Conservation (phyloP, 2,329 filamentous ascomycete genomes). For the Phaeoacremonium minimum region DNA sequence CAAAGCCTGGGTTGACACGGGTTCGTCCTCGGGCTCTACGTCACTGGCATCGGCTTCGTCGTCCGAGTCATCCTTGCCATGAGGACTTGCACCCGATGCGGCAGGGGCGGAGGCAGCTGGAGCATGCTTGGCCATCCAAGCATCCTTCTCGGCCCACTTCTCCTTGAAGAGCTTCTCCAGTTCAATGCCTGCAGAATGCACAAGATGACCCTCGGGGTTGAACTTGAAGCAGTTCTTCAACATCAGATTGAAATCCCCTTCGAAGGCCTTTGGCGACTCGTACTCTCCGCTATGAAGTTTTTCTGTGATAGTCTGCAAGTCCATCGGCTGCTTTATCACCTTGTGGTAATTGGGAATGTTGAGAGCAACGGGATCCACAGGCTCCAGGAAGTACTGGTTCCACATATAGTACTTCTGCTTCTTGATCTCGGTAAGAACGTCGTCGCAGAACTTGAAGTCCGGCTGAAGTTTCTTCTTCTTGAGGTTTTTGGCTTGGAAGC, state of each 20-base stretch:
- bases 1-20: constrained; percentile 37
- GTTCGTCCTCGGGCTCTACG: constrained; percentile 53
- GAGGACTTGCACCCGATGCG: constrained; percentile 55
- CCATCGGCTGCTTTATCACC: constrained; percentile 96
- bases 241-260: constrained; percentile 76
- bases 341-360: constrained; percentile 92
- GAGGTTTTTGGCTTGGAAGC: constrained; percentile 76
- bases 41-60: constrained; percentile 69
- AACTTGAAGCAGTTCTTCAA: constrained; percentile 90
- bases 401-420: constrained; percentile 65
- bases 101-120: constrained; percentile 28
- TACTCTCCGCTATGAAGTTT: constrained; percentile 80
- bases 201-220: constrained; percentile 71
- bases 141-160: constrained; percentile 74
- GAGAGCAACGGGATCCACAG: constrained; percentile 89
- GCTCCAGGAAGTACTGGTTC: constrained; percentile 72
- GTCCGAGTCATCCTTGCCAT: constrained; percentile 67
- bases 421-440: constrained; percentile 72
- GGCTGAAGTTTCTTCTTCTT: constrained; percentile 90
- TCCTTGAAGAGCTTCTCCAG: constrained; percentile 71
- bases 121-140: constrained; percentile 75
- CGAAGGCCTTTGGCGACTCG: constrained; percentile 77
- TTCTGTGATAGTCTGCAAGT: constrained; percentile 73
- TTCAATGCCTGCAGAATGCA: constrained; percentile 66
- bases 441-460: constrained; percentile 86